Evolutionary conservation across 768 basidiomycete genomes (phyloP), one percentile per base, ranked within the genome.

Genomic region (Termitomyces titanicus): DNA sequence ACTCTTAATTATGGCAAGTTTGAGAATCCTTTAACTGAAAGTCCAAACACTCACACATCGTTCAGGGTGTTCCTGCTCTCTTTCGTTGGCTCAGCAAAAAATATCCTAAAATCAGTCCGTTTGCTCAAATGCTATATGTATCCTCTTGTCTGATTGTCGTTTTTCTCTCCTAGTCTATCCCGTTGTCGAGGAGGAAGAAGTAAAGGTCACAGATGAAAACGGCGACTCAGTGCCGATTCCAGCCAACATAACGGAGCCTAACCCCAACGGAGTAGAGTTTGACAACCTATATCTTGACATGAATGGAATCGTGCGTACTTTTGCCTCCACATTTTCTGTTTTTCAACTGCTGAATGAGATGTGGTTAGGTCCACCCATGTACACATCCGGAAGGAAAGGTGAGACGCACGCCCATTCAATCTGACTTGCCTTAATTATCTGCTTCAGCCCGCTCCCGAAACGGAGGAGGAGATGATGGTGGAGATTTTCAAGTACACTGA

Each of bases 1-100:
- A 27, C n/a, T 12, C 7, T 25, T 54, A 39, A 25, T 52, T 38
- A 59, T 49, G 47, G 55, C 54, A n/a, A 33, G 40, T 39, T 24
- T 51, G 9, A n/a, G 22, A 34, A 38, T 37, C 12, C 43, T 35
- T 47, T 18, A 3, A 24, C 11, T 12, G 22, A n/a, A 24, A 20
- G 9, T 13, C 31, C 11, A 22, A 31, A 37, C 18, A 35, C 40
- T 61, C 22, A 61, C 49, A 52, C 48, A 39, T n/a, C 31, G 45
- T 53, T 15, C 51, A 96, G 95, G 95, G 95, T 85, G 95, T 98
- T 59, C 95, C 95, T 57, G 96, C 96, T 45, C 82, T 98, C 59
- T 98, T 98, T 75, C 86, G 96, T 68, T 99, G 96, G 95, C 80
- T 98, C 56, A 97, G 94, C 70, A 95, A 89, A 78, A 98, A 98